Conservation (phyloP, 2,329 filamentous ascomycete species). For the Epichloe bromicola region DNA sequence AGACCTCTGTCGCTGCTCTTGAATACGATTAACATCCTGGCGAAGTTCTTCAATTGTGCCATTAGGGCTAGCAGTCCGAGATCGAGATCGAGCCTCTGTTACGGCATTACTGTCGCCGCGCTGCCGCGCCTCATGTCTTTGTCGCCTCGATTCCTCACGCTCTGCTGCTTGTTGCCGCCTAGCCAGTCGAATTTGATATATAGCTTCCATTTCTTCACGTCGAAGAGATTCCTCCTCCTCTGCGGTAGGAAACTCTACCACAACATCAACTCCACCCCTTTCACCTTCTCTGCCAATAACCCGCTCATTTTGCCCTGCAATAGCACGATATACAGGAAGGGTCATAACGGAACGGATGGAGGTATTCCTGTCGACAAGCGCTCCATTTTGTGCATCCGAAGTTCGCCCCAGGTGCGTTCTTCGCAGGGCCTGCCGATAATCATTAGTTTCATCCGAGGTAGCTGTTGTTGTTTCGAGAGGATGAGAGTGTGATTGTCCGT, state of each 20-base stretch:
- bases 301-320: conserved; percentile 62
- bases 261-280: conserved; percentile 78
- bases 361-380: conserved; percentile 61
- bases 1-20: conserved; percentile 48
- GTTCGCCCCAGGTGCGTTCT: conserved; percentile 9
- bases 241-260: conserved; percentile 69
- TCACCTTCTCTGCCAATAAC: conserved; percentile 84
- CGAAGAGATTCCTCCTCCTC: conserved; percentile 69
- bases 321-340: conserved; percentile 68
- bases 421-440: not conserved
- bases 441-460: conserved; percentile 4
- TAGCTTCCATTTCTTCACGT: conserved; percentile 81
- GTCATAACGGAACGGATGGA: conserved; percentile 92
- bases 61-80: conserved; percentile 32
- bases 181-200: conserved; percentile 78
- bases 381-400: conserved; percentile 17
- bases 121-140: conserved; percentile 57
- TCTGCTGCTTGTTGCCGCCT: conserved; percentile 64
- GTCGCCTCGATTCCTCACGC: conserved; percentile 59
- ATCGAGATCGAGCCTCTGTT: conserved; percentile 49
- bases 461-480: conserved; percentile 12
- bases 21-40: conserved; percentile 40
- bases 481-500: conserved; percentile 11
- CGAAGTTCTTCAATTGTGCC: conserved; percentile 49
- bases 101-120: conserved; percentile 58